These are phyloP conservation scores for Candida vartiovaarae DNA, from an alignment of 805 yeast species.

Conservation along the genomic window DNA sequence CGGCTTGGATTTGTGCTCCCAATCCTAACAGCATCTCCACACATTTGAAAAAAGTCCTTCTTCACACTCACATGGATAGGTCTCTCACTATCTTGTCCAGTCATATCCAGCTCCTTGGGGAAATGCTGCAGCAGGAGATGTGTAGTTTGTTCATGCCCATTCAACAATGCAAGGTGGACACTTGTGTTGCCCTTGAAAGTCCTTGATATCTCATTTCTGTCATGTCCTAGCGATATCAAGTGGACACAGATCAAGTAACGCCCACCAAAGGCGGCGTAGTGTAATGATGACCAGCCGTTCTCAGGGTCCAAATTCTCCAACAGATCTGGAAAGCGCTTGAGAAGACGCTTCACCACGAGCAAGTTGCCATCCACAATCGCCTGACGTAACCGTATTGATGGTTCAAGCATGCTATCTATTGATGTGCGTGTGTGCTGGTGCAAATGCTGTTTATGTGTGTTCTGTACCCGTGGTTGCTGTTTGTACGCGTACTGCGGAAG, in stretches of 20 bases:
- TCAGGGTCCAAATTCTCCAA: constrained; percentile 59
- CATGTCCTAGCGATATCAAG: constrained; percentile 51
- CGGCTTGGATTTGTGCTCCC: constrained; percentile 70
- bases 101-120: constrained; percentile 43
- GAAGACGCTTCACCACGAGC: constrained; percentile 54
- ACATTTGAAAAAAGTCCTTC: constrained; percentile 54
- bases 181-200: constrained; percentile 57
- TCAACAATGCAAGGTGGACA: constrained; percentile 59
- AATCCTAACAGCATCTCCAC: constrained; percentile 57
- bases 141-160: constrained; percentile 66
- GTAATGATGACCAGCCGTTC: constrained; percentile 80
- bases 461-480: neutral
- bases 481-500: neutral
- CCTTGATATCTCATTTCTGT: constrained; percentile 38
- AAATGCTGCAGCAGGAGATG: constrained; percentile 65
- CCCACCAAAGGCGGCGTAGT: constrained; percentile 73
- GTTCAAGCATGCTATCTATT: constrained; percentile 42
- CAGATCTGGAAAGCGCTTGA: constrained; percentile 63
- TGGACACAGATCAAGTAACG: constrained; percentile 59
- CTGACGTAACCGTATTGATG: constrained; percentile 55
- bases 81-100: constrained; percentile 42
- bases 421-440: neutral
- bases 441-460: neutral
- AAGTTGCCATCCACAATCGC: constrained; percentile 60
- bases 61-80: constrained; percentile 66